Evolutionary conservation across 1,139 yeast genomes (phyloP).

Genomic region (Candida tetrigidarum): DNA sequence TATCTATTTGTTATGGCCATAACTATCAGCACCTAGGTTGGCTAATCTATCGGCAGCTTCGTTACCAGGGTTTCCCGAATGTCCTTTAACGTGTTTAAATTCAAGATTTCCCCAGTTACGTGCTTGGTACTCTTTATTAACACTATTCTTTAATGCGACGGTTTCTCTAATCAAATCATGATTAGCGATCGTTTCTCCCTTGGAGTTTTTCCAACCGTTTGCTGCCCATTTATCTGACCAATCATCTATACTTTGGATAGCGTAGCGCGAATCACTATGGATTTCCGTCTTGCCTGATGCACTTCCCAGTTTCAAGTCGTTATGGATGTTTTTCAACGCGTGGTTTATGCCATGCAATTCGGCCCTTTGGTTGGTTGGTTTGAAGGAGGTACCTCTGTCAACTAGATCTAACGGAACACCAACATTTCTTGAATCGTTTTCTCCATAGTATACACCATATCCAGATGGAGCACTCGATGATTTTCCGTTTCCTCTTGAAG

Average conservation of each 20-base stretch:
- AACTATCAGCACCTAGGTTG: slow-evolving; percentile 55
- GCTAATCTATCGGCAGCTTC: slow-evolving; percentile 81
- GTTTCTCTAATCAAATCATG: slow-evolving; percentile 48
- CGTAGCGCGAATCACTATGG: slow-evolving; percentile 62
- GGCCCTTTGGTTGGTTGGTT: slow-evolving; percentile 82
- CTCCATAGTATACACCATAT: slow-evolving; percentile 74
- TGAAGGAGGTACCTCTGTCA: slow-evolving; percentile 8
- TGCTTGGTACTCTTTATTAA: slow-evolving; percentile 29
- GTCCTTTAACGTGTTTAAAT: slow-evolving; percentile 72
- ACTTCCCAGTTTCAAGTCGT: slow-evolving; percentile 19
- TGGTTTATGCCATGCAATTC: slow-evolving; percentile 69
- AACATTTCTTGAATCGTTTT: slow-evolving; percentile 54
- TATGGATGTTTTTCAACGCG: slow-evolving; percentile 51
- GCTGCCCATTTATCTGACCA: slow-evolving; percentile 60
- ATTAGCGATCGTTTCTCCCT: slow-evolving; percentile 53
- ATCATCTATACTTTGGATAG: slow-evolving; percentile 47
- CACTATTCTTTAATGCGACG: slow-evolving; percentile 26
- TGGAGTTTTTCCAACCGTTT: slow-evolving; percentile 55
- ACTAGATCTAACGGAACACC: slow-evolving; percentile 50
- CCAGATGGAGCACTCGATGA: slow-evolving; percentile 55
- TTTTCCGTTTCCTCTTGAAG: slow-evolving; percentile 59
- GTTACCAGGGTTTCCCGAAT: slow-evolving; percentile 70
- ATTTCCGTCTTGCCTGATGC: slow-evolving; percentile 32
- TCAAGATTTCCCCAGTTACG: slow-evolving; percentile 37
- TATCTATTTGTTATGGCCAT: slow-evolving; percentile 12